Conservation (phyloP, 2,329 filamentous ascomycete species). For the Didymella pinodella region DNA sequence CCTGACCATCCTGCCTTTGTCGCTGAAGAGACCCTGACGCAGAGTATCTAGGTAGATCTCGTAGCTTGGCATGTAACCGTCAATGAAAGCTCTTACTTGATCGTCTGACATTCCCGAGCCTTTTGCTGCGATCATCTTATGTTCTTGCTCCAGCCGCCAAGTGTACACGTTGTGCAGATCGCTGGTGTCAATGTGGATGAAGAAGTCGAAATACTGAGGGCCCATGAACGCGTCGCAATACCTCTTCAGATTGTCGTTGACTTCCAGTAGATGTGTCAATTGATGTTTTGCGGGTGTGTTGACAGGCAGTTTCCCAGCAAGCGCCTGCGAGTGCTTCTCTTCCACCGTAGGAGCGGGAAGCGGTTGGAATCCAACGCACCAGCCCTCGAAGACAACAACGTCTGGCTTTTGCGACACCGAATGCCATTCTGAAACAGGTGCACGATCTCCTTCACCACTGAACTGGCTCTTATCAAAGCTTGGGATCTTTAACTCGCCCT, state of each 20-base stretch:
- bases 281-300: constrained; percentile 63
- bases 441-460: constrained; percentile 77
- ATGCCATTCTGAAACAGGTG: constrained; percentile 68
- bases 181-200: constrained; percentile 76
- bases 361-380: constrained; percentile 85
- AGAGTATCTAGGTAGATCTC: constrained; percentile 62
- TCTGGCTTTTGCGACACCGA: constrained; percentile 63
- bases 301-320: constrained; percentile 54
- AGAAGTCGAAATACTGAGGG: constrained; percentile 60
- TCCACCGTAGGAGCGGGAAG: constrained; percentile 64
- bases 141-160: constrained; percentile 85
- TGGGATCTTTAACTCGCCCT: constrained; percentile 68
- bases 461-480: constrained; percentile 85
- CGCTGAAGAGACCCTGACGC: constrained; percentile 58
- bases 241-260: constrained; percentile 65
- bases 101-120: constrained; percentile 84
- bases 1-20: constrained; percentile 59
- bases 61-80: constrained; percentile 66
- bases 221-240: constrained; percentile 60
- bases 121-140: constrained; percentile 68
- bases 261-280: constrained; percentile 63
- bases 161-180: constrained; percentile 78
- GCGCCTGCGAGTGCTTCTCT: constrained; percentile 62
- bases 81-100: constrained; percentile 78
- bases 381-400: constrained; percentile 85